A percentile compares a stretch with the other conserved stretches of the same genome.
phyloP scores from a whole-genome alignment of 2,329 filamentous ascomycete genomes.

The Herpotrichia juniperi region DNA sequence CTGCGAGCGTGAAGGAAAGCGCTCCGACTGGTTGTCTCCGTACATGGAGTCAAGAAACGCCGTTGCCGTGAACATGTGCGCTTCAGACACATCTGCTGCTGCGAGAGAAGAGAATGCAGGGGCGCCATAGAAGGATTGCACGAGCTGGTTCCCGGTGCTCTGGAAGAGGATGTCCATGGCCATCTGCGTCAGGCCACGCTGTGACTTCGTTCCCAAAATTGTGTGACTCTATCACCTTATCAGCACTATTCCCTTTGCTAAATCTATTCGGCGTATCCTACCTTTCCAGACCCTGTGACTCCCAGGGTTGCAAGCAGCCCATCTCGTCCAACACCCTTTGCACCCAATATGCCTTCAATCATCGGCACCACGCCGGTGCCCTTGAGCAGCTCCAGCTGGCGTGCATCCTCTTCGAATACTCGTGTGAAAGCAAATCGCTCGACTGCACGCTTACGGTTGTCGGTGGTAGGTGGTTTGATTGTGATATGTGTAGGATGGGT shows the following conservation, averaged over 20 bases:
- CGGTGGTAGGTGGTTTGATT: conserved; percentile 71
- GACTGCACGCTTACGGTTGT: conserved; percentile 81
- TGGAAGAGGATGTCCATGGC: conserved; percentile 88
- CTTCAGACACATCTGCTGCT: conserved; percentile 80
- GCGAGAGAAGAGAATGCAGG: conserved; percentile 75
- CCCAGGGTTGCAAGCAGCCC: conserved; percentile 89
- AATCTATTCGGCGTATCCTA: conserved; percentile 44
- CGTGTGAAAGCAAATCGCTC: conserved; percentile 94
- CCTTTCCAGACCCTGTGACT: conserved; percentile 96
- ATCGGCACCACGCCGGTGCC: conserved; percentile 76
- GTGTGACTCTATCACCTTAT: conserved; percentile 78
- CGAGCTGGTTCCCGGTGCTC: conserved; percentile 75
- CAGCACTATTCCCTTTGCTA: not conserved
- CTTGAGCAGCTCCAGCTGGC: conserved; percentile 85
- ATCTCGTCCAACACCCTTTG: conserved; percentile 77
- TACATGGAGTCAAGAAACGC: conserved; percentile 82
- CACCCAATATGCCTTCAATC: conserved; percentile 80
- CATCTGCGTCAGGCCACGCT: conserved; percentile 90
- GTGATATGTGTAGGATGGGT: conserved; percentile 57
- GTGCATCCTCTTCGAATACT: conserved; percentile 86
- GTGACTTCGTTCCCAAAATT: conserved; percentile 84
- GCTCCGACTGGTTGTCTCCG: conserved; percentile 67
- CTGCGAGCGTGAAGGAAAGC: conserved; percentile 49
- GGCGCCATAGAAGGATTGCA: conserved; percentile 62
- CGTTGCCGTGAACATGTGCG: conserved; percentile 73